phyloP scores from a whole-genome alignment of 805 yeast genomes.

The Metschnikowia borealis region DNA sequence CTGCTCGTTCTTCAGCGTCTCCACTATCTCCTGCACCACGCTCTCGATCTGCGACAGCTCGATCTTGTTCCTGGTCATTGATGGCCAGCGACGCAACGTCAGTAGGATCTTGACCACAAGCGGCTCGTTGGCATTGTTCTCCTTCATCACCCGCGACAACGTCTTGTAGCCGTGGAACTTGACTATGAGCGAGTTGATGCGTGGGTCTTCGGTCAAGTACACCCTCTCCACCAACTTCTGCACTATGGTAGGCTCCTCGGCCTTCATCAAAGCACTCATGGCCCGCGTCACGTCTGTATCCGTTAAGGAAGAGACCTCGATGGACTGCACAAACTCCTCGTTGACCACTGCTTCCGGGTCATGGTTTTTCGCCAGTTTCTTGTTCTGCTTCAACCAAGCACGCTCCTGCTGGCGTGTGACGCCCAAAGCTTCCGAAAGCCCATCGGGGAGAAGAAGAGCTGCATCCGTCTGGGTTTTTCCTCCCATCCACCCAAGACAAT shows the following conservation, averaged over 20 bases:
- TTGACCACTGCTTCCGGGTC: slow-evolving; percentile 56
- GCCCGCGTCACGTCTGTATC: slow-evolving; percentile 69
- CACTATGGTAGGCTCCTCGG: slow-evolving; percentile 63
- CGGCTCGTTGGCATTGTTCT: slow-evolving; percentile 28
- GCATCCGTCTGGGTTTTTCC: slow-evolving; percentile 97
- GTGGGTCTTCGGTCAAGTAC: slow-evolving; percentile 46
- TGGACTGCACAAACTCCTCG: slow-evolving; percentile 57
- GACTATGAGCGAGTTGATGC: slow-evolving; percentile 56
- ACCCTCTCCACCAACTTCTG: slow-evolving; percentile 67
- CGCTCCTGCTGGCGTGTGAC: slow-evolving; percentile 65
- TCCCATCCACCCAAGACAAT: slow-evolving; percentile 90
- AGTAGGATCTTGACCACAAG: slow-evolving; percentile 49
- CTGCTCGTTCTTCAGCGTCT: slow-evolving; percentile 21
- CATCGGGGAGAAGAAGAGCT: slow-evolving; percentile 77
- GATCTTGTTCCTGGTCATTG: slow-evolving; percentile 73
- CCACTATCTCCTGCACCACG: slow-evolving; percentile 45
- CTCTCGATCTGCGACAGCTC: slow-evolving; percentile 69
- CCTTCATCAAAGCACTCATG: slow-evolving; percentile 76
- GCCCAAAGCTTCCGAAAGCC: slow-evolving; percentile 81
- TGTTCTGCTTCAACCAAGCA: slow-evolving; percentile 60
- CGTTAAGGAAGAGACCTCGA: slow-evolving; percentile 50
- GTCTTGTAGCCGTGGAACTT: slow-evolving; percentile 86
- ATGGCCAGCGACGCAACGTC: slow-evolving; percentile 51
- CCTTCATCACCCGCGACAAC: slow-evolving; percentile 55
- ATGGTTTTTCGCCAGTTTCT: slow-evolving; percentile 46